phyloP scores from a whole-genome alignment of 129 eudicot species.

The Flaveria brownii region DNA sequence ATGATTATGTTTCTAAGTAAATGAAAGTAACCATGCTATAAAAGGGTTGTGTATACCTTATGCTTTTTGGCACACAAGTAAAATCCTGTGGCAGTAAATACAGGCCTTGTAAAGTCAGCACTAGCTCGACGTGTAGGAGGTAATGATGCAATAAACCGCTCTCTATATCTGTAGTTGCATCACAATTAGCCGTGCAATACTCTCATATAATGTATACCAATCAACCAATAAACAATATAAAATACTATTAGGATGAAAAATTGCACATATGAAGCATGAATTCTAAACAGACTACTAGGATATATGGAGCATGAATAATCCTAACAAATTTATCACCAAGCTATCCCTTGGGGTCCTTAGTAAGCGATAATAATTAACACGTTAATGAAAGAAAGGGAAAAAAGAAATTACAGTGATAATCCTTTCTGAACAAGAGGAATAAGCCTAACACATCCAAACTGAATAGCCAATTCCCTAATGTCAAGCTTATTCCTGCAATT shows the following conservation, averaged over 20 bases:
- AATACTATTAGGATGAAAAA: background rate
- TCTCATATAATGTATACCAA: background rate
- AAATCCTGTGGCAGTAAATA: slow-evolving; percentile 80
- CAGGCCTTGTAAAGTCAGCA: slow-evolving; percentile 80
- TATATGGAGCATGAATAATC: too few species aligned
- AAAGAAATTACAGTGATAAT: slow-evolving; percentile 52
- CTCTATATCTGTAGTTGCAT: slow-evolving; percentile 60
- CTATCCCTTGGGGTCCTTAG: background rate
- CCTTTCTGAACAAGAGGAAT: slow-evolving; percentile 83
- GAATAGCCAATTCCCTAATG: slow-evolving; percentile 81
- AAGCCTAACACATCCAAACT: slow-evolving; percentile 89
- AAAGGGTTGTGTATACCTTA: slow-evolving; percentile 47
- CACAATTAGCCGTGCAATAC: background rate
- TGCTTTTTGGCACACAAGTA: slow-evolving; percentile 86
- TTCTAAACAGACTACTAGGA: background rate
- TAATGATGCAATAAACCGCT: slow-evolving; percentile 76
- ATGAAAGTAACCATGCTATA: background rate
- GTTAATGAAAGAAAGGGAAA: background rate
- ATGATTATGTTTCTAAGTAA: background rate
- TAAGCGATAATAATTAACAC: background rate
- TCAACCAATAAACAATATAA: background rate
- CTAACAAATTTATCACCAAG: too few species aligned
- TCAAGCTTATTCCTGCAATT: slow-evolving; percentile 72
- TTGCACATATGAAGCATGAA: background rate
- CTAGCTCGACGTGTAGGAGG: slow-evolving; percentile 74